Conservation (phyloP, 768 basidiomycete species). For the Mycena alexandri region DNA sequence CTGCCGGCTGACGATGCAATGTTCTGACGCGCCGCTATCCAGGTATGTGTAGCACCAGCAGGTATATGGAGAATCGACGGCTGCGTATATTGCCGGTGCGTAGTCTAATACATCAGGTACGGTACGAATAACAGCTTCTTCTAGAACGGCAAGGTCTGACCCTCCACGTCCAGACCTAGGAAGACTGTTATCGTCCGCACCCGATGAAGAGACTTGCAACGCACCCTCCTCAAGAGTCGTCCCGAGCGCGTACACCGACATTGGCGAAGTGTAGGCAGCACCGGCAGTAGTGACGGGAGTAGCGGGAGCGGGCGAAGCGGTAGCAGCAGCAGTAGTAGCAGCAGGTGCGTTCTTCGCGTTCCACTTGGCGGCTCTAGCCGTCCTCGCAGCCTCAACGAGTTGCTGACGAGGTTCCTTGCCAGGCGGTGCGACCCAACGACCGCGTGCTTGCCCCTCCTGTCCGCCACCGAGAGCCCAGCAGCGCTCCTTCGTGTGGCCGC, state of each 20-base stretch:
- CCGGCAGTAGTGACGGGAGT: background rate
- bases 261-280: no score
- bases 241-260: no score
- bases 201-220: background rate
- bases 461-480: constrained; percentile 13
- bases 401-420: constrained; percentile 11
- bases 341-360: constrained; percentile 5
- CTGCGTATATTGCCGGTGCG: background rate
- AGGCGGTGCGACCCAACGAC: background rate
- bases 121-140: constrained; percentile 8
- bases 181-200: constrained; percentile 6
- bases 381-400: constrained; percentile 6
- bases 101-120: constrained; percentile 7
- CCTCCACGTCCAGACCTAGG: constrained; percentile 14
- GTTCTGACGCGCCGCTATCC: constrained; percentile 18
- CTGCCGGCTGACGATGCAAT: constrained; percentile 1
- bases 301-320: background rate
- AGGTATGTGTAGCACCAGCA: constrained; percentile 3
- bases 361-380: constrained; percentile 7
- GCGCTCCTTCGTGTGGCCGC: constrained; percentile 2
- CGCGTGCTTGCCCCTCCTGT: background rate
- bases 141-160: constrained; percentile 11
- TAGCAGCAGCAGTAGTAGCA: background rate
- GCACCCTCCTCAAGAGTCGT: constrained; percentile 4
- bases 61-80: background rate